Evolutionary conservation across 768 basidiomycete species (phyloP), one percentile per base, ranked within the genome.

Genomic region (Pholiota conissans): DNA sequence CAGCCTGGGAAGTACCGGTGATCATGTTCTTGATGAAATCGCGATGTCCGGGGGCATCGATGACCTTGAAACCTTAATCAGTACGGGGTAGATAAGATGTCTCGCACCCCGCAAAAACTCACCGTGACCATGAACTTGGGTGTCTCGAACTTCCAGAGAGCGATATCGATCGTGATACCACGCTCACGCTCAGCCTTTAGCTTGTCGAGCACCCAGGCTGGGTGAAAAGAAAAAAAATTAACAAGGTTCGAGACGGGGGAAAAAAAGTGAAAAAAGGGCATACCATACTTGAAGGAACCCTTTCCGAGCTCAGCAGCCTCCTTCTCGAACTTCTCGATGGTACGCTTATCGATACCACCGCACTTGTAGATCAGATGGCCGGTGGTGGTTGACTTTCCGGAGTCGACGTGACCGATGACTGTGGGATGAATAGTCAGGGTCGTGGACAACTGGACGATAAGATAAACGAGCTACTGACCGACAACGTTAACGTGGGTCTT

Each of bases 11-110:
- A 69, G 97, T 99, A 85, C 97, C 97, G 62, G 97, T 99, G 76
- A 99, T 99, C 95, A 95, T 97, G 93, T 97, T 99, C 84, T 99
- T 99, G 87, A 99, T 99, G 82, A 99, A 99, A 74, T 99, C 97
- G 87, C 97, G 95, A 78, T 97, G 95, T 73, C 96, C 96, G 48
- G 97, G 97, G 75, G 97, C 97, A 74, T 98, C 97, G 69, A 98
- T 98, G 80, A 99, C 94, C 93, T 92, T 59, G 27, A 56, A 58
- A 61, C 39, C 37, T 60, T 51, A 58, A 65, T 67, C 45, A 65
- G 50, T 60, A 52, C 49, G 61, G 61, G 61, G 61, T 63, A 58
- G 56, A 55, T 42, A 62, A 51, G 50, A 55, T 51, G 42, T 32
- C 40, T 24, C 16, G 47, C 18, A 2, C 46, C 58, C 29, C 56